phyloP scores from a whole-genome alignment of 768 basidiomycete genomes.

The Collybiopsis confluens region DNA sequence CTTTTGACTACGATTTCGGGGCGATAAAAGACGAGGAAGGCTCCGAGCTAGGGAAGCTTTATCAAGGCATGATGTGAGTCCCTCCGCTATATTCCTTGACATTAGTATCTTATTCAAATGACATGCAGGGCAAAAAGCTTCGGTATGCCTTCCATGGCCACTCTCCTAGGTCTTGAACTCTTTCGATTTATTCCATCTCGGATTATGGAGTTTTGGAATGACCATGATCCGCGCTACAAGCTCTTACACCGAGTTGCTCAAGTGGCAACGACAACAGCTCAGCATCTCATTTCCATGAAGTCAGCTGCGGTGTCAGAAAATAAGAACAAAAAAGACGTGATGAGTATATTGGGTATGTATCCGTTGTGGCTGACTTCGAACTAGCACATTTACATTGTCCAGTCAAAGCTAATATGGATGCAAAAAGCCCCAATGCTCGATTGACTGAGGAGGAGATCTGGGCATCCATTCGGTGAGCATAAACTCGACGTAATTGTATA shows the following conservation, averaged over 20 bases:
- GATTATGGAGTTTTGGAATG: slow-evolving; percentile 17
- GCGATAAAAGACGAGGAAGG: slow-evolving; percentile 31
- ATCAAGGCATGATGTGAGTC: slow-evolving; percentile 31
- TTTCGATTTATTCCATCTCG: slow-evolving; percentile 12
- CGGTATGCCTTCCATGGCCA: slow-evolving; percentile 8
- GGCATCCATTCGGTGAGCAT: no score
- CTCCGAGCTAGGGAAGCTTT: slow-evolving; percentile 33
- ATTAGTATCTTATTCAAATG: neutral
- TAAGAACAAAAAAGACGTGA: slow-evolving; percentile 21
- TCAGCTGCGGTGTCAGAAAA: slow-evolving; percentile 6
- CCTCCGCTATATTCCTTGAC: neutral
- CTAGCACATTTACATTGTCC: neutral
- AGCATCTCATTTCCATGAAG: slow-evolving; percentile 2
- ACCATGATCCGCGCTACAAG: neutral
- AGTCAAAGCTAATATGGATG: slow-evolving; percentile 15
- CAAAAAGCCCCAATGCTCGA: slow-evolving; percentile 7
- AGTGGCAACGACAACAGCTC: slow-evolving; percentile 5
- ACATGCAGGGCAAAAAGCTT: slow-evolving; percentile 19
- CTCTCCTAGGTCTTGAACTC: neutral
- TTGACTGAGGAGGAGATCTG: no score
- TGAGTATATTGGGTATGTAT: slow-evolving; percentile 30
- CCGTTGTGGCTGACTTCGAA: neutral
- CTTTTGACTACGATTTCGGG: slow-evolving; percentile 41
- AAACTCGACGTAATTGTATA: no score
- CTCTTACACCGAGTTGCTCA: neutral